Evolutionary conservation across 192 early-diverging fungal genomes (phyloP), one percentile per base, ranked within the genome.

Genomic region (Coemansia sp.): DNA sequence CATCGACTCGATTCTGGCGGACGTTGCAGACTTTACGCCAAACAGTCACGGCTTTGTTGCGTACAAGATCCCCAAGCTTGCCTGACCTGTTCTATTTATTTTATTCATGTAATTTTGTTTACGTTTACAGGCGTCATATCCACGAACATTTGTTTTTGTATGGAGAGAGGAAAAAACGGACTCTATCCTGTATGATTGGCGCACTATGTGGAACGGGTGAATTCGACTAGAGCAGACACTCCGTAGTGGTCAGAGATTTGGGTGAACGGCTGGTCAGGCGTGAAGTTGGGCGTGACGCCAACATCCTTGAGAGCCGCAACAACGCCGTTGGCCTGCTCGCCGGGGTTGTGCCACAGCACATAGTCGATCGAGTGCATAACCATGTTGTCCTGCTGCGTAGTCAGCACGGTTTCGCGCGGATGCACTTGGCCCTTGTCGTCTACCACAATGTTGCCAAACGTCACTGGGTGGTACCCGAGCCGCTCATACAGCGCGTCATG

Each of bases 391-490:
- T 78, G 72, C 35, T 36, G 60, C 33, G 77, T 83, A 1, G 89
- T 89, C 72, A 91, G 63, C n/a, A 89, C 78, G 0, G 86, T 88
- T 64, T 91, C 90, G 45, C 83, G 77, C 2, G 90, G 88, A 38
- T 64, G 68, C 52, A 67, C 76, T 1, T 34, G 35, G 36, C 87
- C 87, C 26, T 87, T 24, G 11, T 81, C 62, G 63, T 67, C 84
- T 6, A 85, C 68, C 3, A 78, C 71, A 20, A 85, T 82, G 57
- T 93, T 90, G n/a, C 89, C 91, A 83, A 89, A 90, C 0, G 92
- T 93, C n/a, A 94, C 86, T 5, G 91, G 91, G 39, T 93, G 91
- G 68, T 90, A 85, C 1, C 88, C 87, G 21, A 84, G 78, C 15
- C 83, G 55, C 59, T 88, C 85, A 35, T 87, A 76, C 38, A 91